phyloP scores from a whole-genome alignment of 257 asterid species.

The Schizonepeta tenuifolia region DNA sequence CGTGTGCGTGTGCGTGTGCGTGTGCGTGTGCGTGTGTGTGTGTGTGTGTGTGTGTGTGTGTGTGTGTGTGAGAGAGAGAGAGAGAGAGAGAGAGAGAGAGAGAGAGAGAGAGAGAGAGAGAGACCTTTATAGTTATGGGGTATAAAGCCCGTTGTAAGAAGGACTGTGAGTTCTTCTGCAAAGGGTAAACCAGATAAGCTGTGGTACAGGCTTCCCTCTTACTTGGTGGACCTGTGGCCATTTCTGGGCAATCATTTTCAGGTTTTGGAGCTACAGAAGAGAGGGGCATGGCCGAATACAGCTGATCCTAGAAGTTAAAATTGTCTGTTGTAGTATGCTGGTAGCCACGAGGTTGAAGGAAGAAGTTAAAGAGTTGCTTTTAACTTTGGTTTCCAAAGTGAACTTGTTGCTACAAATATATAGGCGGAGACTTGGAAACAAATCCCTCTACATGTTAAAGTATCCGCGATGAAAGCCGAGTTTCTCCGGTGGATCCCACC shows the following conservation, averaged over 20 bases:
- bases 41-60: no score
- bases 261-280: slow-evolving; percentile 64
- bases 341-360: slow-evolving; percentile 31
- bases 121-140: slow-evolving; percentile 81
- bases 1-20: neutral
- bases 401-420: slow-evolving; percentile 57
- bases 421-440: slow-evolving; percentile 38
- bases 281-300: slow-evolving; percentile 59
- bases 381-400: slow-evolving; percentile 47
- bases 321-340: slow-evolving; percentile 31
- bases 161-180: slow-evolving; percentile 51
- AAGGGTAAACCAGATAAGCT: slow-evolving; percentile 40
- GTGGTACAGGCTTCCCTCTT: slow-evolving; percentile 40
- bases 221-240: slow-evolving; percentile 41
- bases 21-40: neutral
- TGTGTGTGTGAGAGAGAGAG: slow-evolving; percentile 20
- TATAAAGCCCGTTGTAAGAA: slow-evolving; percentile 53
- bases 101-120: slow-evolving; percentile 29
- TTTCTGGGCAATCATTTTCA: slow-evolving; percentile 45
- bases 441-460: slow-evolving; percentile 41
- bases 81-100: slow-evolving; percentile 25
- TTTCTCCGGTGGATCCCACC: slow-evolving; percentile 55
- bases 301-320: slow-evolving; percentile 18
- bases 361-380: slow-evolving; percentile 45
- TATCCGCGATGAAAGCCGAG: slow-evolving; percentile 51